Evolutionary conservation across 768 basidiomycete genomes (phyloP).

Genomic region (Macrolepiota fuliginosa): DNA sequence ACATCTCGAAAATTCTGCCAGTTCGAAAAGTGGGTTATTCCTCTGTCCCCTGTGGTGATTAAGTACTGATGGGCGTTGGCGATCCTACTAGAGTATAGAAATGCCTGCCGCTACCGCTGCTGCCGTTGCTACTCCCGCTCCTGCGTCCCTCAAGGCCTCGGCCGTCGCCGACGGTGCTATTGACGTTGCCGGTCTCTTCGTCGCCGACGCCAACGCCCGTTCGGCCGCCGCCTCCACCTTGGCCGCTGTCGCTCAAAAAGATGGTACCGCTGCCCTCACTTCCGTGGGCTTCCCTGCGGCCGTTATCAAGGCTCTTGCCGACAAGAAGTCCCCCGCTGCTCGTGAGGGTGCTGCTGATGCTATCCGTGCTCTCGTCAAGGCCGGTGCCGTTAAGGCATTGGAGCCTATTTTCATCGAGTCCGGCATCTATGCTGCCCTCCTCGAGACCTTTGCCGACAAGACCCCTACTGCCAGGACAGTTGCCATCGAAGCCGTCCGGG

Average conservation of each 20-base stretch:
- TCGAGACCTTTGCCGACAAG: conserved; percentile 95
- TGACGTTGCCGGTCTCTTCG: conserved; percentile 76
- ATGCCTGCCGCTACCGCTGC: conserved; percentile 83
- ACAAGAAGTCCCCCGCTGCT: conserved; percentile 93
- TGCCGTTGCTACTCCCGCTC: conserved; percentile 53
- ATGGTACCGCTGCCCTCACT: conserved; percentile 75
- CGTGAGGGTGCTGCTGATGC: conserved; percentile 86
- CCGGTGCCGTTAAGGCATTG: conserved; percentile 75
- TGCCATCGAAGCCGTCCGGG: conserved; percentile 79
- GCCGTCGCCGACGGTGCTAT: conserved; percentile 53
- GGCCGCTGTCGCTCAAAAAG: conserved; percentile 75
- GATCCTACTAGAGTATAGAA: conserved; percentile 31
- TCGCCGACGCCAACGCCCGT: conserved; percentile 81
- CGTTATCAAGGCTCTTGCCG: conserved; percentile 78
- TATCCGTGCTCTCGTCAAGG: conserved; percentile 60
- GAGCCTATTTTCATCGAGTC: conserved; percentile 88
- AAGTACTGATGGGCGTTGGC: background rate
- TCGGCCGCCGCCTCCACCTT: conserved; percentile 67
- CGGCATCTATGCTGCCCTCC: conserved; percentile 80
- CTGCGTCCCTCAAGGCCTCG: conserved; percentile 71
- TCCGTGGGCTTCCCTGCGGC: conserved; percentile 71
- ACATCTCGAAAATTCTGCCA: conserved; percentile 32
- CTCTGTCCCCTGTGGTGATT: background rate
- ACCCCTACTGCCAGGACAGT: conserved; percentile 83
- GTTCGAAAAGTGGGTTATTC: conserved; percentile 37